Percentiles rank a stretch among this genome's conserved stretches.
Evolutionary conservation across 2,329 filamentous ascomycete genomes (phyloP).

Genomic region (Lachnellula hyalina): DNA sequence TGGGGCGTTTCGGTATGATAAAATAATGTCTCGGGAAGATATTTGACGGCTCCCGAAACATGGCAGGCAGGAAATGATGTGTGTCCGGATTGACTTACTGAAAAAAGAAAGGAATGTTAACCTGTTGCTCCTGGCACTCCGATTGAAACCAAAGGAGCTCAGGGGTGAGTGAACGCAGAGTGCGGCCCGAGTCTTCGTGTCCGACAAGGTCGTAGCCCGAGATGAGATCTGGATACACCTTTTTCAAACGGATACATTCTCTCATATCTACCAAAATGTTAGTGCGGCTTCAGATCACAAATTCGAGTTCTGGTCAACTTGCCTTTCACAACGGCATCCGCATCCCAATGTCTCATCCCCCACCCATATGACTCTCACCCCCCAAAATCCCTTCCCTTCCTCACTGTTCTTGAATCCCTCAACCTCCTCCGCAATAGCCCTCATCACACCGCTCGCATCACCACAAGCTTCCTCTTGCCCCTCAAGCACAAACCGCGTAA

Average conservation of each 20-base stretch:
- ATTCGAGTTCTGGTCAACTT: not conserved
- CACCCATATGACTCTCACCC: constrained; percentile 76
- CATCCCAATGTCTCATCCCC: constrained; percentile 57
- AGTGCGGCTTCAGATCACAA: not conserved
- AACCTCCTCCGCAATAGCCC: constrained; percentile 69
- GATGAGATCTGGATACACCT: constrained; percentile 69
- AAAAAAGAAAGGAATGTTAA: constrained; percentile 88
- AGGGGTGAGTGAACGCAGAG: constrained; percentile 68
- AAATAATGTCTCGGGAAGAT: too few relatives aligned
- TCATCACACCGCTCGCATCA: constrained; percentile 48
- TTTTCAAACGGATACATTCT: constrained; percentile 73
- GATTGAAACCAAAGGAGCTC: constrained; percentile 88
- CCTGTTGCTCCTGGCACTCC: constrained; percentile 63
- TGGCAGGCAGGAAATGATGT: too few relatives aligned
- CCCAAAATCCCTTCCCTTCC: constrained; percentile 72
- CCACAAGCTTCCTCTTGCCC: constrained; percentile 53
- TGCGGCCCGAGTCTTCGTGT: constrained; percentile 71
- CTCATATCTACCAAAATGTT: constrained; percentile 61
- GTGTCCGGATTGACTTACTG: constrained; percentile 38
- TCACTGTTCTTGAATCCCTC: constrained; percentile 63
- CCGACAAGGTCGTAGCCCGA: constrained; percentile 85
- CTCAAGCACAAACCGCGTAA: constrained; percentile 61
- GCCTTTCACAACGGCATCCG: constrained; percentile 60
- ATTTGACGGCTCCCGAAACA: too few relatives aligned
- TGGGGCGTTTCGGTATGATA: too few relatives aligned